These are phyloP conservation scores for Blastobotrys elegans DNA, from an alignment of 1,139 yeast genomes.

Conservation along the genomic window DNA sequence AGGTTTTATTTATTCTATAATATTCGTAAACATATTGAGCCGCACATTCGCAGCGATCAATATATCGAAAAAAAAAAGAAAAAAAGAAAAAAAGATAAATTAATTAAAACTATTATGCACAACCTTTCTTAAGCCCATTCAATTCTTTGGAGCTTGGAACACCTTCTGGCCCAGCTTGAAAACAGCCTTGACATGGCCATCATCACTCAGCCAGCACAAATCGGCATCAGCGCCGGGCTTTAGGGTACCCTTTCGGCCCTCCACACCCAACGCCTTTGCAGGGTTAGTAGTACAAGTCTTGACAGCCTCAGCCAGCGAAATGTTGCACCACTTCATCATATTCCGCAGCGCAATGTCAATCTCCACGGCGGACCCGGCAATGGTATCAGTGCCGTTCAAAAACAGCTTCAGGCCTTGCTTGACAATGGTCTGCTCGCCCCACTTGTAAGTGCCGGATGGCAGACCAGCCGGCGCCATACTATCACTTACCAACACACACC, in stretches of 20 bases:
- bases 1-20: no score
- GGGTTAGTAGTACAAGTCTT: conserved; percentile 56
- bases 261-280: conserved; percentile 45
- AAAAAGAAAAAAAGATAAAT: no score
- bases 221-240: conserved; percentile 57
- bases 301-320: conserved; percentile 50
- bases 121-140: no score
- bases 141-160: conserved; percentile 20
- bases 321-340: conserved; percentile 48
- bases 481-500: conserved; percentile 57
- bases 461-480: conserved; percentile 49
- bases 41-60: no score
- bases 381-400: conserved; percentile 53
- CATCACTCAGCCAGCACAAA: conserved; percentile 44
- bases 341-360: conserved; percentile 52
- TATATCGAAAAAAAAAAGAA: no score
- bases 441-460: conserved; percentile 41
- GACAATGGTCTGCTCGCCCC: conserved; percentile 40
- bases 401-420: conserved; percentile 47
- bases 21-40: no score
- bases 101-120: no score
- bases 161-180: conserved; percentile 48
- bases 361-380: conserved; percentile 61
- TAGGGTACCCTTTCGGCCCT: conserved; percentile 48
- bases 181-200: conserved; percentile 46